Evolutionary conservation across 1,284 basidiomycete genomes (phyloP).

Genomic region (Coniferiporia weirii): DNA sequence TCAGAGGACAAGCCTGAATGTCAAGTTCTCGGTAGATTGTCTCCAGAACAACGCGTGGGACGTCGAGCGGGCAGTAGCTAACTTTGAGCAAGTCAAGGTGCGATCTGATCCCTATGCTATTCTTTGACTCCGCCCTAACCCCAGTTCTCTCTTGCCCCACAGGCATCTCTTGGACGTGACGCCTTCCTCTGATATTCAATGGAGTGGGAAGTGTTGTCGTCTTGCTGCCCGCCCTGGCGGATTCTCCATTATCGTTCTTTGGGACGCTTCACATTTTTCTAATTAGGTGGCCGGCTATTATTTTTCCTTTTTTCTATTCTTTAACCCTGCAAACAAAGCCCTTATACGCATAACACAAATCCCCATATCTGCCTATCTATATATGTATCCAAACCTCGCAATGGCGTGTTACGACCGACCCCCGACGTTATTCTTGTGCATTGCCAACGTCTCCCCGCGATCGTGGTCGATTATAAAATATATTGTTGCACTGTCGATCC

Average conservation of each 20-base stretch:
- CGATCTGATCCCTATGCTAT: conserved; percentile 19
- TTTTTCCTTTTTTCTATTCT: background rate
- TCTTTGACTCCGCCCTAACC: background rate
- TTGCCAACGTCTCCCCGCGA: too few relatives aligned
- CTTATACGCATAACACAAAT: background rate
- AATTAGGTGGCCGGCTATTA: background rate
- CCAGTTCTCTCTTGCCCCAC: background rate
- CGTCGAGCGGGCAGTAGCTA: conserved; percentile 64
- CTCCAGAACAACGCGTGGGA: conserved; percentile 80
- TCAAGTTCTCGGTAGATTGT: conserved; percentile 75
- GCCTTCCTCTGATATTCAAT: conserved; percentile 11
- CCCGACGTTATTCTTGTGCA: too few relatives aligned
- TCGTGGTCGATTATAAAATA: too few relatives aligned
- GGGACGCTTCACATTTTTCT: background rate
- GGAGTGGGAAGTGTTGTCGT: background rate
- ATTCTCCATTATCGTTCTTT: background rate
- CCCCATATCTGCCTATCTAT: background rate
- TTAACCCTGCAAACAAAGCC: background rate
- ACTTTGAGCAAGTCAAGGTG: conserved; percentile 82
- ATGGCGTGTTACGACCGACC: too few relatives aligned
- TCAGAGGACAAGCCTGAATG: conserved; percentile 70
- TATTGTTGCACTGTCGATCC: too few relatives aligned
- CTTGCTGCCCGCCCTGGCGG: background rate
- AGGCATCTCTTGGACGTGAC: conserved; percentile 14
- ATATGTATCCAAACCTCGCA: background rate